Evolutionary conservation across 2,329 filamentous ascomycete species (phyloP).

Genomic region (Ophiocordyceps sinensis): DNA sequence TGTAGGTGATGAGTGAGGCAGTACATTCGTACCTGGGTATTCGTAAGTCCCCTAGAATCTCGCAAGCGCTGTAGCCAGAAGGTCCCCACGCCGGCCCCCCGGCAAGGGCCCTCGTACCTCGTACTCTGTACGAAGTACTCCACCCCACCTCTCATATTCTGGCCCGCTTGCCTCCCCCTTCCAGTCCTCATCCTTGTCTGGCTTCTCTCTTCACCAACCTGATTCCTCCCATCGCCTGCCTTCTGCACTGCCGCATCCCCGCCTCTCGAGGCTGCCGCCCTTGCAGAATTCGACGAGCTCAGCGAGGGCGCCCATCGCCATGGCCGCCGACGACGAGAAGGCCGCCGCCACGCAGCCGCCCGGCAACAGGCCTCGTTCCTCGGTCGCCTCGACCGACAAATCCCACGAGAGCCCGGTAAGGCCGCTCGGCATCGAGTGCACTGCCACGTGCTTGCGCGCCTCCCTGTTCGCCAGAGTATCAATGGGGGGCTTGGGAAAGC

Average conservation of each 20-base stretch:
- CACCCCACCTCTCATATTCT: neutral
- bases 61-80: too few relatives aligned
- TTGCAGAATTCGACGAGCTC: slow-evolving; percentile 2
- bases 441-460: neutral
- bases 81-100: too few relatives aligned
- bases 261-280: neutral
- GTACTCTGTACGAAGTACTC: neutral
- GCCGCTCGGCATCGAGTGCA: neutral
- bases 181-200: neutral
- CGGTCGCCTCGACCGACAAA: slow-evolving; percentile 5
- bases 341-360: slow-evolving; percentile 7
- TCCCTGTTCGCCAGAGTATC: neutral
- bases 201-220: neutral
- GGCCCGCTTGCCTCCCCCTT: neutral
- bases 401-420: slow-evolving; percentile 5
- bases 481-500: neutral
- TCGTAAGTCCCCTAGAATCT: too few relatives aligned
- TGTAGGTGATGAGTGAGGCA: too few relatives aligned
- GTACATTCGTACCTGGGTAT: too few relatives aligned
- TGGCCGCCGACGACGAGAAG: slow-evolving; percentile 17
- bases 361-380: slow-evolving; percentile 6
- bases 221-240: neutral
- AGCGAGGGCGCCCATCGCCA: slow-evolving; percentile 8
- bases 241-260: neutral
- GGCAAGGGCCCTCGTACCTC: neutral